Evolutionary conservation across 768 basidiomycete genomes (phyloP).

Genomic region (Mycena filopes): DNA sequence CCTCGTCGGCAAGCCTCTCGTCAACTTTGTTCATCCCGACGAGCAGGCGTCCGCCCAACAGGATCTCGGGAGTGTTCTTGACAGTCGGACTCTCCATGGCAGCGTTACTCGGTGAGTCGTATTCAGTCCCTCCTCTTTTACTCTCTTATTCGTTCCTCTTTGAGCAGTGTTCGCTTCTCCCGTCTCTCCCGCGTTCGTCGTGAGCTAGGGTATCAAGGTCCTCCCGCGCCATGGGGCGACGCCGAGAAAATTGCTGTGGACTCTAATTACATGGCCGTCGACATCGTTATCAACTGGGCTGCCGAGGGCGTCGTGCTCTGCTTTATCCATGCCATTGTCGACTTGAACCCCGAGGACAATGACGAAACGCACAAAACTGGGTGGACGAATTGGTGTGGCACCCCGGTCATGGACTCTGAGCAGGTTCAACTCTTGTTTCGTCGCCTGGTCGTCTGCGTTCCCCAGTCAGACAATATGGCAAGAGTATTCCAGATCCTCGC

Average conservation of each 20-base stretch:
- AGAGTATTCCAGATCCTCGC: constrained; percentile 85
- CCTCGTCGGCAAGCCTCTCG: constrained; percentile 76
- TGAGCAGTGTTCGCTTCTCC: constrained; percentile 77
- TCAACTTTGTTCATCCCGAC: constrained; percentile 87
- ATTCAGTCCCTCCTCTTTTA: constrained; percentile 24
- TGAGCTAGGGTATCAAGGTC: constrained; percentile 73
- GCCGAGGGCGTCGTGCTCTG: constrained; percentile 88
- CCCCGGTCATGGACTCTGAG: constrained; percentile 66
- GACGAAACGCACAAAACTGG: constrained; percentile 76
- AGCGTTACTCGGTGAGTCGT: constrained; percentile 76
- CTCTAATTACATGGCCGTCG: constrained; percentile 83
- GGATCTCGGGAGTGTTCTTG: constrained; percentile 80
- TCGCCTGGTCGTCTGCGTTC: constrained; percentile 65
- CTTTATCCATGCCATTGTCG: constrained; percentile 86
- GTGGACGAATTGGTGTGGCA: constrained; percentile 93
- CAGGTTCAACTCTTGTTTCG: constrained; percentile 70
- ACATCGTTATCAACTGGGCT: constrained; percentile 91
- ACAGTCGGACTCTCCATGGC: constrained; percentile 81
- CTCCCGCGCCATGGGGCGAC: constrained; percentile 64
- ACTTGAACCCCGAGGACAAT: constrained; percentile 77
- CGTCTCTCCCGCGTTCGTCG: constrained; percentile 80
- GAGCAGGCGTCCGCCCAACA: constrained; percentile 79
- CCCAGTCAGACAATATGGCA: constrained; percentile 60
- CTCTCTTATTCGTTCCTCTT: constrained; percentile 37
- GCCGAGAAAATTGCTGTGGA: constrained; percentile 78